These are phyloP conservation scores for Neohortaea acidophila DNA, from an alignment of 495 filamentous ascomycete genomes.

Conservation along the genomic window DNA sequence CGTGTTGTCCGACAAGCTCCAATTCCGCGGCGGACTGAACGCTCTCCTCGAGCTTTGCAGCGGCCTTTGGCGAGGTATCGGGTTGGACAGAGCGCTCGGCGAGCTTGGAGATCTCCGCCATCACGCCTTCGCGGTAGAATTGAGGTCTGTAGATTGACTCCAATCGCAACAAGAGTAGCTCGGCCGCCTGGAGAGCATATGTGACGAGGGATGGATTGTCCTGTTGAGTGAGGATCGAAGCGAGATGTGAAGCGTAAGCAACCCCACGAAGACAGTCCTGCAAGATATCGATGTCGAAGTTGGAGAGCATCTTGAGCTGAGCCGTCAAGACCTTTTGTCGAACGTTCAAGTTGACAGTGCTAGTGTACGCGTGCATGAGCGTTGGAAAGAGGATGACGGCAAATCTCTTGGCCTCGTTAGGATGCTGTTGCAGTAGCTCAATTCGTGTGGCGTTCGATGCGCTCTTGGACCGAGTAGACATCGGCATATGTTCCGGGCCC, in stretches of 20 bases:
- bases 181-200: slow-evolving; percentile 71
- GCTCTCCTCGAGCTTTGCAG: not conserved
- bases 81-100: slow-evolving; percentile 38
- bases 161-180: slow-evolving; percentile 69
- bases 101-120: slow-evolving; percentile 75
- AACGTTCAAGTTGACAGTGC: slow-evolving; percentile 92
- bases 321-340: slow-evolving; percentile 93
- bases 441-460: slow-evolving; percentile 62
- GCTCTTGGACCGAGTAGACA: slow-evolving; percentile 36
- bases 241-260: slow-evolving; percentile 92
- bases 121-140: slow-evolving; percentile 94
- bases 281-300: slow-evolving; percentile 67
- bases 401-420: slow-evolving; percentile 74
- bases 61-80: slow-evolving; percentile 7
- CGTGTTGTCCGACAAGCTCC: slow-evolving; percentile 18
- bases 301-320: slow-evolving; percentile 97
- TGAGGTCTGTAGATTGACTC: slow-evolving; percentile 85
- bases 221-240: slow-evolving; percentile 88
- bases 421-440: slow-evolving; percentile 62
- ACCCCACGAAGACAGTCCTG: slow-evolving; percentile 78
- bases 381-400: slow-evolving; percentile 92
- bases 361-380: slow-evolving; percentile 91
- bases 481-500: slow-evolving; percentile 25
- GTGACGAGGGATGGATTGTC: slow-evolving; percentile 81
- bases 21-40: slow-evolving; percentile 4